These are phyloP conservation scores for Kurtzmaniella quercitrusa DNA, from an alignment of 1,139 yeast genomes.

Conservation along the genomic window DNA sequence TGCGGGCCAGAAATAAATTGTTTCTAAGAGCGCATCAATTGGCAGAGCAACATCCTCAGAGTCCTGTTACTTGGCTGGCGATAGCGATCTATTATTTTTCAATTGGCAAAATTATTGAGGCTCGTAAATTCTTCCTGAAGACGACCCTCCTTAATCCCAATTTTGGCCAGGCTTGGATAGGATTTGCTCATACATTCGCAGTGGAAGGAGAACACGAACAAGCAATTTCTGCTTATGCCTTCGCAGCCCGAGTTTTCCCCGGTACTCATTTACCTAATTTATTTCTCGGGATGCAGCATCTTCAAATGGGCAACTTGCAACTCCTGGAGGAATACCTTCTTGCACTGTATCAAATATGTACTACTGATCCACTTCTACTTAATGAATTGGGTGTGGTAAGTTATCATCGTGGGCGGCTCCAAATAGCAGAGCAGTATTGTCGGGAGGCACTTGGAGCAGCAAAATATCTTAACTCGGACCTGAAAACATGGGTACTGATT, in stretches of 20 bases:
- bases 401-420: slow-evolving; percentile 70
- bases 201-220: slow-evolving; percentile 98
- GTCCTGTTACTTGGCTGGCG: slow-evolving; percentile 87
- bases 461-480: slow-evolving; percentile 66
- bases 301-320: slow-evolving; percentile 77
- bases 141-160: slow-evolving; percentile 87
- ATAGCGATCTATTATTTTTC: slow-evolving; percentile 87
- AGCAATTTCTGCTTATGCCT: slow-evolving; percentile 95
- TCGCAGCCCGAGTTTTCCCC: slow-evolving; percentile 90
- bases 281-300: slow-evolving; percentile 93
- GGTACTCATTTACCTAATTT: slow-evolving; percentile 91
- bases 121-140: slow-evolving; percentile 82
- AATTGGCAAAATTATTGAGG: slow-evolving; percentile 71
- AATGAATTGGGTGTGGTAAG: slow-evolving; percentile 91
- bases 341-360: slow-evolving; percentile 74
- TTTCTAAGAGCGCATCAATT: slow-evolving; percentile 80
- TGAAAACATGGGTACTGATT: slow-evolving; percentile 82
- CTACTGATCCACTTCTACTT: slow-evolving; percentile 77
- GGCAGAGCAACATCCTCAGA: slow-evolving; percentile 81
- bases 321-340: slow-evolving; percentile 83
- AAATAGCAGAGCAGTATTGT: slow-evolving; percentile 68
- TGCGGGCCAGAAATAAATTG: slow-evolving; percentile 77
- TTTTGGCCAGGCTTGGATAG: slow-evolving; percentile 96
- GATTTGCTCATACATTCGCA: slow-evolving; percentile 97
- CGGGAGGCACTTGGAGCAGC: slow-evolving; percentile 73